Base-by-base conservation (phyloP, 371 early-diverging fungal species). In the Chytridiales sp. region DNA sequence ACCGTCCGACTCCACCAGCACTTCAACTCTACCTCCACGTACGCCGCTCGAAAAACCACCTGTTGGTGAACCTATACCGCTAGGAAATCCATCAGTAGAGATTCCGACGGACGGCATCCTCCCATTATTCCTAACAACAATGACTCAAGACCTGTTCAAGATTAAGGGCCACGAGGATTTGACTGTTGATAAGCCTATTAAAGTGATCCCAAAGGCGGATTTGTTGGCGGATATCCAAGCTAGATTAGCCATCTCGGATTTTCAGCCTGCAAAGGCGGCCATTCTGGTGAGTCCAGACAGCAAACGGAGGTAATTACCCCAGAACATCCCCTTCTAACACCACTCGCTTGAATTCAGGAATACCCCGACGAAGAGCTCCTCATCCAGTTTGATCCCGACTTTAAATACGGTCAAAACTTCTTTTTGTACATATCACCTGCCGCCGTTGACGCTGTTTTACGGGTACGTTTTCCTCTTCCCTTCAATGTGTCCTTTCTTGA, bases 391-490 rank as follows among this genome's bases (percentile, higher is more conserved):
- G 81, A 83, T 53, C 47, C 74, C 1, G 74, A 73, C 6, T 81
- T 60, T 63, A 75, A 76, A 47, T 81, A 74, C 47, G 79, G 76
- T 0, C 80, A 81, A 54, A 81, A 83, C 69, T 83, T 73, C 56
- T 71, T 74, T 53, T 54, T 80, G 11, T 69, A 62, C 56, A 52
- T 73, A 13, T 59, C 65, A 0, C 52, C 56, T 1, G 78, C 56
- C 8, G 73, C 75, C 1, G 67, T 72, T 42, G 72, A 79, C 17
- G 21, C 54, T 17, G 69, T 82, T 17, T 30, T 77, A 13, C 48
- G 70, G 30, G 79, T 74, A 46, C 38, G 59, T 21, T 44, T n/a
- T 31, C 22, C 21, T 44, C 24, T 52, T 40, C 15, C 47, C 19
- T 1, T 47, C 46, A 19, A 38, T 21, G 26, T 32, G 19, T 44